phyloP scores from a whole-genome alignment of 202 grass and related monocot genomes.

The Elaeis oleifera region DNA sequence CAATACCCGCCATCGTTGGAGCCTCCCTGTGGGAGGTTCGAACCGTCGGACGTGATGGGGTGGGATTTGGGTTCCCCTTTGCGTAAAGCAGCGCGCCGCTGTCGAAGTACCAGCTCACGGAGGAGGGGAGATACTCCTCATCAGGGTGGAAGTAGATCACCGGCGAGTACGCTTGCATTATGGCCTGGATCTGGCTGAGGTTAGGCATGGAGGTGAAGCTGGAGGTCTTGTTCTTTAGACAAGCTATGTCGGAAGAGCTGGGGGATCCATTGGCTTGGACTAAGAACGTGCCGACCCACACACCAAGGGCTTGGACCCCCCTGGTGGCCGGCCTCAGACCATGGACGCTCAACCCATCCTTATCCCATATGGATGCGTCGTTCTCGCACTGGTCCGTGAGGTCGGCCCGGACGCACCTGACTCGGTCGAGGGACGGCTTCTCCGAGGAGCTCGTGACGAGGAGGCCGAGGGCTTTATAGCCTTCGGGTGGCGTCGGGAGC shows the following conservation, averaged over 20 bases:
- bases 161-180: constrained; percentile 62
- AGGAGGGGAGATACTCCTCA: constrained; percentile 55
- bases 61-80: constrained; percentile 36
- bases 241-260: constrained; percentile 24
- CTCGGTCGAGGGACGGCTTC: constrained; percentile 44
- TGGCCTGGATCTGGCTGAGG: constrained; percentile 41
- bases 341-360: constrained; percentile 37
- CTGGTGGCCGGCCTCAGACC: constrained; percentile 33
- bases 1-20: constrained; percentile 64
- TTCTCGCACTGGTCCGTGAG: constrained; percentile 56
- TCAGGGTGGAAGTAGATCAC: constrained; percentile 58
- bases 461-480: constrained; percentile 49
- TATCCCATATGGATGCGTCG: constrained; percentile 46
- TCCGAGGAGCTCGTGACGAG: constrained; percentile 36
- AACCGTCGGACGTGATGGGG: constrained; percentile 45
- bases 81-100: constrained; percentile 68
- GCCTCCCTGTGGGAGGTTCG: constrained; percentile 67
- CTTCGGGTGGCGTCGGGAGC: constrained; percentile 49
- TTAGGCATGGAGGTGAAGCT: constrained; percentile 47
- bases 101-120: constrained; percentile 73
- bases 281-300: constrained; percentile 48
- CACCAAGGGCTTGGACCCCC: constrained; percentile 43
- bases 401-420: constrained; percentile 57
- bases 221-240: constrained; percentile 54
- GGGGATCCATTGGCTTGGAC: constrained; percentile 15